Percentiles rank a stretch among this genome's conserved stretches.
Evolutionary conservation across 2,329 filamentous ascomycete genomes (phyloP).

Genomic region (Penicillium brasilianum): DNA sequence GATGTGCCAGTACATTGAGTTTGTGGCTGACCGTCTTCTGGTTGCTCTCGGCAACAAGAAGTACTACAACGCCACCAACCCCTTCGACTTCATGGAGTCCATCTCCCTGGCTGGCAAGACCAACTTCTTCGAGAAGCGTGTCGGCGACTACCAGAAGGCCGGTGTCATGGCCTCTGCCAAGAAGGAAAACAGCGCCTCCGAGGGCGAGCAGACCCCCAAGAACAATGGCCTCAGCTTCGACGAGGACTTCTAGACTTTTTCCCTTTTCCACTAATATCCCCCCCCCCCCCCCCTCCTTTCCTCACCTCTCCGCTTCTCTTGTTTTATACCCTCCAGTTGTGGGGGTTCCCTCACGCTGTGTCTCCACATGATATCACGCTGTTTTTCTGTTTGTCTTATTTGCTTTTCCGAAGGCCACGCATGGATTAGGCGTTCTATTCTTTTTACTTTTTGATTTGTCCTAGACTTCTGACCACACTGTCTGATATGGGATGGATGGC

Average conservation of each 20-base stretch:
- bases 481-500: constrained; percentile 29
- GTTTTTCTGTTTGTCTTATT: constrained; percentile 22
- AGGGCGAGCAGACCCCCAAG: constrained; percentile 50
- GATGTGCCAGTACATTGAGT: constrained; percentile 99
- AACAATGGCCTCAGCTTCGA: constrained; percentile 87
- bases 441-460: constrained; percentile 20
- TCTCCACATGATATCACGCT: constrained; percentile 36
- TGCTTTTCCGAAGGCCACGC: constrained; percentile 37
- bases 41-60: constrained; percentile 93
- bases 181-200: constrained; percentile 59
- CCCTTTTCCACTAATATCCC: constrained; percentile 1
- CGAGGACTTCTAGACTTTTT: constrained; percentile 81
- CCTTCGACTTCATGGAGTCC: constrained; percentile 99
- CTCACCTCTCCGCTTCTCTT: constrained; percentile 19
- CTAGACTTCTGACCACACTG: constrained; percentile 19
- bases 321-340: constrained; percentile 32
- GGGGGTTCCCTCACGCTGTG: constrained; percentile 22
- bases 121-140: constrained; percentile 99
- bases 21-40: constrained; percentile 93
- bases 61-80: constrained; percentile 89
- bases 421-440: constrained; percentile 41
- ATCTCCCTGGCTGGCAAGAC: constrained; percentile 99
- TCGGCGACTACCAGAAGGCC: constrained; percentile 99
- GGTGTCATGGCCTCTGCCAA: constrained; percentile 95
- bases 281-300: constrained; percentile 7